Evolutionary conservation across 345 rosid species (phyloP).

Genomic region (Camelina hispida): DNA sequence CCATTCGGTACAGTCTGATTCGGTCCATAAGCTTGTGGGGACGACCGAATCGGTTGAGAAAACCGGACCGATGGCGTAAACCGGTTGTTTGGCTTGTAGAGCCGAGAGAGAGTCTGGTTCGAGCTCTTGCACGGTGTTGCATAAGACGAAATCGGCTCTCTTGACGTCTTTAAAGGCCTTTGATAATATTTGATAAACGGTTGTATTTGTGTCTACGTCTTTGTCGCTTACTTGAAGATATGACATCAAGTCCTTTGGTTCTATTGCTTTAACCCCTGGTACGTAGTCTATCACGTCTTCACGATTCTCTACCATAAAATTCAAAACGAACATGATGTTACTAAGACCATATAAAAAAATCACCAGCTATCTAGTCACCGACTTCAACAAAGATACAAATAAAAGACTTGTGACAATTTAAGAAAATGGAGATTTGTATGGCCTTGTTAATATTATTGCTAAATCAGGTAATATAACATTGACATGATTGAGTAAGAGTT

Average conservation of each 20-base stretch:
- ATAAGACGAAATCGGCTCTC: conserved; percentile 61
- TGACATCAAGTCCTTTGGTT: conserved; percentile 62
- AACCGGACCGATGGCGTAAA: conserved; percentile 67
- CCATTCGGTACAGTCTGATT: conserved; percentile 67
- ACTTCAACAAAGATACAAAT: not conserved
- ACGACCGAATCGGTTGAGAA: conserved; percentile 53
- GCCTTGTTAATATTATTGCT: not conserved
- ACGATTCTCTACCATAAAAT: conserved; percentile 49
- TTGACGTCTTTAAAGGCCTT: conserved; percentile 54
- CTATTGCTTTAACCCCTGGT: conserved; percentile 60
- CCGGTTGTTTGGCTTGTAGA: conserved; percentile 49
- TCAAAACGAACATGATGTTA: not conserved
- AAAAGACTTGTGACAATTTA: too few species aligned
- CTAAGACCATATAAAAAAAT: not conserved
- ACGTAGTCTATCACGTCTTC: conserved; percentile 61
- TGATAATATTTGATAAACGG: conserved; percentile 54
- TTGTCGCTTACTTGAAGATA: conserved; percentile 61
- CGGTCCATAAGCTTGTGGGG: conserved; percentile 72
- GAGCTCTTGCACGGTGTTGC: conserved; percentile 66
- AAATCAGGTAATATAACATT: not conserved
- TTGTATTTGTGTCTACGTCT: conserved; percentile 47
- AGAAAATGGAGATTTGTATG: too few species aligned
- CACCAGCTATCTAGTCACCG: not conserved
- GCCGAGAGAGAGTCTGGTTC: conserved; percentile 56
- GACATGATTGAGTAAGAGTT: conserved; percentile 4